Evolutionary conservation across 129 eudicot genomes (phyloP).

Genomic region (Flaveria brownii): DNA sequence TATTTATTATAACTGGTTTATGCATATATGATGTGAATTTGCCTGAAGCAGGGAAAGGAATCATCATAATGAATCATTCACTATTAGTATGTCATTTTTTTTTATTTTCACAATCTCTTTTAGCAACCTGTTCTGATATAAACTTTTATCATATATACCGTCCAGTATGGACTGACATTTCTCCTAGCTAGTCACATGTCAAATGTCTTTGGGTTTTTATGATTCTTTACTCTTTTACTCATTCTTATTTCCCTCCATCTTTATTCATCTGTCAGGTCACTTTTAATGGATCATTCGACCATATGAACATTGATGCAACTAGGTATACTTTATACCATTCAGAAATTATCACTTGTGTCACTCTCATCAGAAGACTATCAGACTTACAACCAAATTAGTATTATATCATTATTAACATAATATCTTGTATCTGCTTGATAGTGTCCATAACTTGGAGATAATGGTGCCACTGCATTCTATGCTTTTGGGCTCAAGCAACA

Average conservation of each 20-base stretch:
- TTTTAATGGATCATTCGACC: constrained; percentile 89
- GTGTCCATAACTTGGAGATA: constrained; percentile 91
- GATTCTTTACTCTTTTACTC: constrained; percentile 2
- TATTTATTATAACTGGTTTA: constrained; percentile 1
- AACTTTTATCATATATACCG: constrained; percentile 10
- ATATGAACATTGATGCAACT: constrained; percentile 94
- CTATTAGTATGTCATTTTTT: constrained; percentile 49
- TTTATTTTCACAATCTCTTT: constrained; percentile 9
- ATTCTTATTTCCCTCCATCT: constrained; percentile 15
- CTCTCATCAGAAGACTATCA: constrained; percentile 1
- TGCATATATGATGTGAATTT: constrained; percentile 15
- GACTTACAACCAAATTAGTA: background rate
- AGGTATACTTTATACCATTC: constrained; percentile 47
- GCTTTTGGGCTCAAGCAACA: constrained; percentile 82
- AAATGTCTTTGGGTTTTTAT: background rate
- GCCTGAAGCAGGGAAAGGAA: constrained; percentile 86
- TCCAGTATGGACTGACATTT: background rate
- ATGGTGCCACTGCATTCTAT: constrained; percentile 60
- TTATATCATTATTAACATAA: background rate
- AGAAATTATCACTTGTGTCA: background rate
- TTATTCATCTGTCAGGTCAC: constrained; percentile 15
- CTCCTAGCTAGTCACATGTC: constrained; percentile 1
- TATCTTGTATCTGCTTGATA: constrained; percentile 13
- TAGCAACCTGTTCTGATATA: constrained; percentile 12
- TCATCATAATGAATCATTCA: constrained; percentile 89